Evolutionary conservation across 768 basidiomycete genomes (phyloP), one percentile per base, ranked within the genome.

Genomic region (Strobilomyces dryophilus): DNA sequence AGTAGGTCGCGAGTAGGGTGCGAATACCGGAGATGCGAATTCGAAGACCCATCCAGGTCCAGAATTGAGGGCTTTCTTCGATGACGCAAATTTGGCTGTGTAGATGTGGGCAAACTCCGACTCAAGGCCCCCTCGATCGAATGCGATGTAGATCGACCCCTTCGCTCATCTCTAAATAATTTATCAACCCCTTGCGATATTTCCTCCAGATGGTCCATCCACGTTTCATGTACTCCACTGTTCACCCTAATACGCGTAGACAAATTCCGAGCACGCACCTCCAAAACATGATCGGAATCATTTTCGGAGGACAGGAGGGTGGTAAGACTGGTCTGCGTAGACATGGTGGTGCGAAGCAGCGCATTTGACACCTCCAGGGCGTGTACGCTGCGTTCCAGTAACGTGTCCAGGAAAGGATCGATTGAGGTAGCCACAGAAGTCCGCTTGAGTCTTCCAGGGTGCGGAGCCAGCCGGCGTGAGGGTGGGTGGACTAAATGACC

Each of bases 361-460:
- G 83, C 78, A 53, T 92, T 92, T 5, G 90, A 92, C 76, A 91
- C 84, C 66, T 92, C 91, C 9, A 93, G 75, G 1, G 90, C 90
- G 69, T 90, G 83, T 14, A 92, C 87, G 58, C 88, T 90, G 56
- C 90, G 82, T 53, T 83, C 87, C 2, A 92, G 77, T 15, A 92
- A 74, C n/a, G 84, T 78, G 68, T 92, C 91, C 26, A 91, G 77
- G 60, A 79, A 83, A 12, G 79, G 78, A 65, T 87, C 84, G 45
- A n/a, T n/a, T n/a, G 72, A 36, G 9, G 42, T 29, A 66, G 20
- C 69, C 46, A 31, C 54, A 65, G 60, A 59, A 20, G 56, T 50
- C 44, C 68, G 60, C 52, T 70, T 65, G 53, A 66, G 62, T 32
- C 70, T 63, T 44, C 63, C 65, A 54, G 47, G 41, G 26, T 57